These are phyloP conservation scores for Cardamine chenopodiifolia DNA, from an alignment of 345 rosid genomes.

Conservation along the genomic window DNA sequence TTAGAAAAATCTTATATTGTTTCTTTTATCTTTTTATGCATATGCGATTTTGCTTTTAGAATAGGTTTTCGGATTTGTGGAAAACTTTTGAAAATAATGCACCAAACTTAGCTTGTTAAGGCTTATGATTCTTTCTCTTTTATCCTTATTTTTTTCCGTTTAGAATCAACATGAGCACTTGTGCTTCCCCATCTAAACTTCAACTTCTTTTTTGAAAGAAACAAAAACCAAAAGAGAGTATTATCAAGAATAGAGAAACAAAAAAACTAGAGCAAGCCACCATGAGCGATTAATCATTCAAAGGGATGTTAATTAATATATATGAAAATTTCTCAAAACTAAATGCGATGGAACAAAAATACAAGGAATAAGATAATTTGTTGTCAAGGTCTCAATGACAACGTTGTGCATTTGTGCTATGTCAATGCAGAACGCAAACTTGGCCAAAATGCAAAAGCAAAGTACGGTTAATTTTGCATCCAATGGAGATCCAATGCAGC, in stretches of 20 bases:
- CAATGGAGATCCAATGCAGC: slow-evolving; percentile 24
- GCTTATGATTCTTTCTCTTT: too few species aligned
- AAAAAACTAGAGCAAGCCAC: not conserved
- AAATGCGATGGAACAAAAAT: not conserved
- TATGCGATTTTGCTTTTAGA: too few species aligned
- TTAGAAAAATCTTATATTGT: too few species aligned
- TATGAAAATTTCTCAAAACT: not conserved
- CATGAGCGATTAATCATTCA: not conserved
- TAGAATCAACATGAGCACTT: too few species aligned
- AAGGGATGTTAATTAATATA: not conserved
- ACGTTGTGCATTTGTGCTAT: not conserved
- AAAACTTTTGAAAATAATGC: too few species aligned
- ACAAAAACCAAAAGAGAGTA: not conserved
- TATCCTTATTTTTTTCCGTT: too few species aligned
- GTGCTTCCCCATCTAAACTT: not conserved
- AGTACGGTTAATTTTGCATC: not conserved
- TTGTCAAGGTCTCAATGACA: not conserved
- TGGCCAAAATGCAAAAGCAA: slow-evolving; percentile 17
- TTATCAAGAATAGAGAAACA: not conserved
- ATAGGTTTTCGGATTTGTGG: too few species aligned
- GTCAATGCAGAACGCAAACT: not conserved
- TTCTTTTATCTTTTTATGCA: too few species aligned
- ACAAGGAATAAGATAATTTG: not conserved
- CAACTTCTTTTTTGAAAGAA: too few species aligned
- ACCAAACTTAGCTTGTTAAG: too few species aligned